phyloP scores from a whole-genome alignment of 179 eudicot species.

The Nepenthes alata region DNA sequence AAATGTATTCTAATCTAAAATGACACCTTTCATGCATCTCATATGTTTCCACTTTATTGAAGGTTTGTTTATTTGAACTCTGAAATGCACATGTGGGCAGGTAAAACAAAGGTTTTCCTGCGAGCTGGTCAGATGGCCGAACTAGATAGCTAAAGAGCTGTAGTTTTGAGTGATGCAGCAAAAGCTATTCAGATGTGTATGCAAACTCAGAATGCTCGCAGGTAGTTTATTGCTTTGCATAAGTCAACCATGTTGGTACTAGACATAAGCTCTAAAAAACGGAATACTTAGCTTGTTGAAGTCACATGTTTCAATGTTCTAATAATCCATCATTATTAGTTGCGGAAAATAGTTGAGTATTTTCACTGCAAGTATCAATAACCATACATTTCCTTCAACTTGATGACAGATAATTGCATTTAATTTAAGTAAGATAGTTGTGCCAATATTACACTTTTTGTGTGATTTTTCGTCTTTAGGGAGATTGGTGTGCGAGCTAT shows the following conservation, averaged over 20 bases:
- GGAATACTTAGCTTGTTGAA: not conserved
- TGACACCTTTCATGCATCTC: not conserved
- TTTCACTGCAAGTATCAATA: too few species aligned
- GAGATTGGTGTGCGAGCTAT: constrained; percentile 54
- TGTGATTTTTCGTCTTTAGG: constrained; percentile 28
- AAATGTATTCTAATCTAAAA: too few species aligned
- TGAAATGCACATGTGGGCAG: constrained; percentile 43
- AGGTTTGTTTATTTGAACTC: not conserved
- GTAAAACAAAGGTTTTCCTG: constrained; percentile 82
- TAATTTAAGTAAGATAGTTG: not conserved
- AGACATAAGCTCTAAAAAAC: constrained; percentile 41
- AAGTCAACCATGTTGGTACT: constrained; percentile 45
- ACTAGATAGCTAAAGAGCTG: constrained; percentile 81
- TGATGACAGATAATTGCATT: too few species aligned
- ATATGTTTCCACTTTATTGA: not conserved
- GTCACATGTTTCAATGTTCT: too few species aligned
- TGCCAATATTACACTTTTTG: not conserved
- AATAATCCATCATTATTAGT: too few species aligned
- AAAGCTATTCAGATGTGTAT: constrained; percentile 67
- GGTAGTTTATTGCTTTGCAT: constrained; percentile 49
- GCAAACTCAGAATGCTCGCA: constrained; percentile 74
- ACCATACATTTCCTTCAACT: too few species aligned
- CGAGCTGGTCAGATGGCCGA: constrained; percentile 99
- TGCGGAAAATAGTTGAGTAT: too few species aligned
- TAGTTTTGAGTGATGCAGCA: constrained; percentile 76